Evolutionary conservation across 2,329 filamentous ascomycete species (phyloP), one percentile per base, ranked within the genome.

Genomic region (Penicillium italicum): DNA sequence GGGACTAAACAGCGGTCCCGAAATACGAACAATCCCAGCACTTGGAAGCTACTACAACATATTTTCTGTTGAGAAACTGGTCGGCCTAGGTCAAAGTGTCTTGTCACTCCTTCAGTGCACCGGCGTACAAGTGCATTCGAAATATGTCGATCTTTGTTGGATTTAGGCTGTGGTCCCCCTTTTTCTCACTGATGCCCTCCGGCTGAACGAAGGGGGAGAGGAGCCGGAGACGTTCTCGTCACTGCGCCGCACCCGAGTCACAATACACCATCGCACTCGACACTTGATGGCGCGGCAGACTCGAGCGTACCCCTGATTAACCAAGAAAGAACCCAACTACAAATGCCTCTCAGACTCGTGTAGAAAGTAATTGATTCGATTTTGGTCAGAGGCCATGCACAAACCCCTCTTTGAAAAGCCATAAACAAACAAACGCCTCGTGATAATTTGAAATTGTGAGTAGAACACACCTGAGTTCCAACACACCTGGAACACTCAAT

Each of bases 371-470:
- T 60, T 57, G 57, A 58, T 60, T 61, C 45, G 42, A 58, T 58
- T 60, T 56, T 61, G 56, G 58, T 55, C 55, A 55, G 38, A 34
- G 53, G 55, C 50, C 58, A 64, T 61, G 58, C 62, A 63, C 60
- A 55, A 59, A 60, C 55, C 50, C 52, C 50, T 54, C 54, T 59
- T 45, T 50, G 50, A 56, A 57, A 58, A 47, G 46, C 49, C 53
- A 53, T 49, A 45, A 60, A 56, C 54, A 57, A 58, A 47, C 5
- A 53, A 63, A 63, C 61, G 61, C 61, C 59, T 60, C 54, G 44
- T 61, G 59, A 56, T 46, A 56, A 52, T 47, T 43, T 43, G 48
- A 37, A 56, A 53, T 36, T 33, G 52, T 43, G 45, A 42, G 38
- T 18, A 41, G 40, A 26, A 48, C 34, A 38, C 50, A 20, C 36